Evolutionary conservation across 495 filamentous ascomycete species (phyloP).

Genomic region (Aspergillus kassunensis): DNA sequence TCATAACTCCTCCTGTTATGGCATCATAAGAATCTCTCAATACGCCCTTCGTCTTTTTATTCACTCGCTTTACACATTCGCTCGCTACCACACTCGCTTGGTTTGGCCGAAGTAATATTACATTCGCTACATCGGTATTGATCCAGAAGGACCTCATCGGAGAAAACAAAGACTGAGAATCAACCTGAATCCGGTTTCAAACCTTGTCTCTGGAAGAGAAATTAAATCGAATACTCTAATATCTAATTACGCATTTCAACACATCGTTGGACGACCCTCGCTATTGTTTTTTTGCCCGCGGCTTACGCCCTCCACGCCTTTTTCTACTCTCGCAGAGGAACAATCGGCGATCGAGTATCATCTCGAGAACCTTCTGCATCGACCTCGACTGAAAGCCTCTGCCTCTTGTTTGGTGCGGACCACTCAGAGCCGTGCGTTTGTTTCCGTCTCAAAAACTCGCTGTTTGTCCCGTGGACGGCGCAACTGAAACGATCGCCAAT

Average conservation of each 20-base stretch:
- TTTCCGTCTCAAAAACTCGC: conserved; percentile 5
- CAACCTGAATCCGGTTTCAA: conserved; percentile 1
- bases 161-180: conserved; percentile 16
- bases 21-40: conserved; percentile 23
- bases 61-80: conserved; percentile 25
- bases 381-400: conserved; percentile 1
- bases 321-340: conserved; percentile 8
- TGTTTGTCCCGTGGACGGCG: conserved; percentile 21
- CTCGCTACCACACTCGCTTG: conserved; percentile 49
- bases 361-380: neutral
- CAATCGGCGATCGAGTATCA: neutral
- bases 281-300: conserved; percentile 12
- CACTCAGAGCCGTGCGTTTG: conserved; percentile 15
- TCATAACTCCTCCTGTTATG: conserved; percentile 27
- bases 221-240: conserved; percentile 15
- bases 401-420: conserved; percentile 12
- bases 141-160: conserved; percentile 9
- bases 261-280: conserved; percentile 21
- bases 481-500: conserved; percentile 16
- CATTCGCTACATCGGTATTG: conserved; percentile 42
- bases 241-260: conserved; percentile 20
- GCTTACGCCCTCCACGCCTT: conserved; percentile 4
- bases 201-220: neutral
- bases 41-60: conserved; percentile 14
- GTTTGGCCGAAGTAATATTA: conserved; percentile 34